Evolutionary conservation across 495 filamentous ascomycete species (phyloP), one percentile per base, ranked within the genome.

Genomic region (Penicillium ucsense): DNA sequence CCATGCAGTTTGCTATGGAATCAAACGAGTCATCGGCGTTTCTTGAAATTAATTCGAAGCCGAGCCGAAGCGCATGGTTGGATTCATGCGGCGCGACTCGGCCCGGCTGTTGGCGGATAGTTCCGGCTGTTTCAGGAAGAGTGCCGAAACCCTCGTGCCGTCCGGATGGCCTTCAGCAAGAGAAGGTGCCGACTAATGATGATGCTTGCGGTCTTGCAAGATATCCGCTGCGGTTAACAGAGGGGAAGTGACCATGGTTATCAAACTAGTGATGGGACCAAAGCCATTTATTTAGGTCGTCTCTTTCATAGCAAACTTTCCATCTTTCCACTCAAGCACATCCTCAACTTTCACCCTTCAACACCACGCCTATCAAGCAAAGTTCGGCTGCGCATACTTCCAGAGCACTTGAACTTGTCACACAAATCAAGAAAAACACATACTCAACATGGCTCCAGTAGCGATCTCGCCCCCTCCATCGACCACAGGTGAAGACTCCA

Each of bases 361-460:
- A 35, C 34, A 35, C 34, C 34, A 35, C 7, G 10, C 7, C 34
- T 35, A 7, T 2, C 34, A 7, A 2, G 20, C 20, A 20, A 20
- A 20, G 20, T 20, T 20, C 20, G 20, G 2, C 20, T 20, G 20
- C 20, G 20, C 20, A 20, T 20, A 20, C 20, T 20, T 20, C 20
- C 20, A 20, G 20, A 20, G 20, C 20, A 20, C 20, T 20, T 20
- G 20, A 20, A 20, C 20, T 20, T 20, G 20, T 20, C 20, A 20
- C 20, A 20, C 20, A 20, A 20, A 20, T 20, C 5, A 31, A 28
- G 40, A 10, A 51, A 7, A n/a, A 45, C 46, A 46, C 8, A 48
- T 55, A 9, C 55, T 35, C 41, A 50, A 49, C 20, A 89, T 89
- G 86, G 81, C 86, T 6, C 86, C 85, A 47, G 81, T 81, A 49